Percentiles rank a stretch among this genome's conserved stretches.
Evolutionary conservation across 1,284 basidiomycete species (phyloP).

Genomic region (Anthracocystis walkeri): DNA sequence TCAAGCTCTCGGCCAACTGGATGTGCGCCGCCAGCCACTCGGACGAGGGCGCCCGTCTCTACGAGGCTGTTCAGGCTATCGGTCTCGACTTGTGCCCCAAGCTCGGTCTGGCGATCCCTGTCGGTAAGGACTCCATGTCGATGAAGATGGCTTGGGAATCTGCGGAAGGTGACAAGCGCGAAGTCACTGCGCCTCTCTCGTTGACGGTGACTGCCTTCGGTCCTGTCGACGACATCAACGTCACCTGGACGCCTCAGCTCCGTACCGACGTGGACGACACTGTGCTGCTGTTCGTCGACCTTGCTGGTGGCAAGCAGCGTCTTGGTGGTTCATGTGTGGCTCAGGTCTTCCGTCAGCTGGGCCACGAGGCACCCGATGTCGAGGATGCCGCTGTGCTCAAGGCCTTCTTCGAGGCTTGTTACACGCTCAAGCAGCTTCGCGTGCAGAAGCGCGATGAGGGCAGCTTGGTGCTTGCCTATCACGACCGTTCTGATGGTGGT

Average conservation of each 20-base stretch:
- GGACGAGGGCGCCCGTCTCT: constrained; percentile 90
- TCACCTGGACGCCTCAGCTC: constrained; percentile 94
- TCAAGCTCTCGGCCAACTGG: constrained; percentile 99
- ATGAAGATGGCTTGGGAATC: constrained; percentile 96
- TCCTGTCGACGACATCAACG: constrained; percentile 81
- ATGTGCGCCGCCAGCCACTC: constrained; percentile 94
- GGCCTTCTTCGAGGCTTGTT: constrained; percentile 83
- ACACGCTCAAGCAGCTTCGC: constrained; percentile 74
- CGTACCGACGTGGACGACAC: constrained; percentile 74
- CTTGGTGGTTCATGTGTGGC: constrained; percentile 94
- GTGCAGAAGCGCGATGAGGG: constrained; percentile 72
- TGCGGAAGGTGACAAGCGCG: constrained; percentile 75
- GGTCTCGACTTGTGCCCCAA: constrained; percentile 95
- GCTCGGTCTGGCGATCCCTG: constrained; percentile 92
- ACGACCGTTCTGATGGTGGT: constrained; percentile 97
- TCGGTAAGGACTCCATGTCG: constrained; percentile 99
- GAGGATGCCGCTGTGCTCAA: constrained; percentile 81
- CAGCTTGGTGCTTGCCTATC: constrained; percentile 87
- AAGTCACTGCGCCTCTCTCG: constrained; percentile 90
- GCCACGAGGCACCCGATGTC: constrained; percentile 88
- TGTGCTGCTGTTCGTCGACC: constrained; percentile 87
- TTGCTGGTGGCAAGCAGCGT: constrained; percentile 84
- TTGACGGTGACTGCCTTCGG: constrained; percentile 95
- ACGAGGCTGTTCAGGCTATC: constrained; percentile 91
- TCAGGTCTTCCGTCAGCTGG: constrained; percentile 94